These are phyloP conservation scores for Fremontodendron californicum DNA, from an alignment of 345 rosid genomes.

Conservation along the genomic window DNA sequence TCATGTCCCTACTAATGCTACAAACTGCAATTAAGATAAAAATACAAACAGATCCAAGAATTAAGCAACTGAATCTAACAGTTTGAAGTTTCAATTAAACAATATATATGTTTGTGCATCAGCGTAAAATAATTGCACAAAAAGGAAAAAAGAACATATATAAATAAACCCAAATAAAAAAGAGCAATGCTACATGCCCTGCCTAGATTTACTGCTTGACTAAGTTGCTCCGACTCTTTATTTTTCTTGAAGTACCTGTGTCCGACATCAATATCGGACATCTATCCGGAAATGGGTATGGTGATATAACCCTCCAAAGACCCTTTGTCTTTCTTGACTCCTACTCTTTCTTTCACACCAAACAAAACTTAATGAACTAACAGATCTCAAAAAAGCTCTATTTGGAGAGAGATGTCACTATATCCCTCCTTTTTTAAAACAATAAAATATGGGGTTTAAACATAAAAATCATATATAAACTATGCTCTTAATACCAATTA, in stretches of 20 bases:
- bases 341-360: neutral
- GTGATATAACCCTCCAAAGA: no score
- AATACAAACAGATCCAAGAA: neutral
- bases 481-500: neutral
- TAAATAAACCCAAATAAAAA: neutral
- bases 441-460: neutral
- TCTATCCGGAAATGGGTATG: no score
- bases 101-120: neutral
- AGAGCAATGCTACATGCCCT: neutral
- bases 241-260: no score
- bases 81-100: neutral
- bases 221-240: no score
- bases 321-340: neutral
- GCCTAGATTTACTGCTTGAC: neutral
- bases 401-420: neutral
- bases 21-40: neutral
- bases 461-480: neutral
- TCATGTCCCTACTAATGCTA: neutral
- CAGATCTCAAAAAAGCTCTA: neutral
- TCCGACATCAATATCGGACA: no score
- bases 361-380: neutral
- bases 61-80: neutral
- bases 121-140: neutral
- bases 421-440: neutral
- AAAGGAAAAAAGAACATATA: neutral